Conservation (phyloP, 257 asterid species). For the Nicotiana noctiflora region DNA sequence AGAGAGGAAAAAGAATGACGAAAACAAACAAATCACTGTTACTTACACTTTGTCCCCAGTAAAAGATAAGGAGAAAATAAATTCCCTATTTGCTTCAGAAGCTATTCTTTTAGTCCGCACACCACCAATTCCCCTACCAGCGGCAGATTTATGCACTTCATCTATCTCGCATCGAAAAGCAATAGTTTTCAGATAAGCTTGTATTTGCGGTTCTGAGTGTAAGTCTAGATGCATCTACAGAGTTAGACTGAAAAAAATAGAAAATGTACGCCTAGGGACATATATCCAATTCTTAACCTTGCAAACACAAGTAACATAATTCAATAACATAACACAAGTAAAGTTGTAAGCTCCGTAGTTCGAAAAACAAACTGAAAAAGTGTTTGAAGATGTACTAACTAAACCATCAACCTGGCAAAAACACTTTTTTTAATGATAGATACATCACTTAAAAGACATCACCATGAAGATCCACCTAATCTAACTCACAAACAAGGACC, state of each 20-base stretch:
- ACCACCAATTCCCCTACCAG: slow-evolving; percentile 85
- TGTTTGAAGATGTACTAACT: neutral
- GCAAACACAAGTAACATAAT: neutral
- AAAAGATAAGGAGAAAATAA: slow-evolving; percentile 81
- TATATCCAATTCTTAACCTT: neutral
- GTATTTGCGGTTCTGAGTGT: no score
- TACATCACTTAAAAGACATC: neutral
- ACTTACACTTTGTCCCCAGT: slow-evolving; percentile 83
- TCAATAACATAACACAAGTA: neutral
- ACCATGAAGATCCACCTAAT: neutral
- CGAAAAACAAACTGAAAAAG: neutral
- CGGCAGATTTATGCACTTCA: slow-evolving; percentile 89
- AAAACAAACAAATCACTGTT: neutral
- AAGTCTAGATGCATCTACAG: no score
- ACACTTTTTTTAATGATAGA: neutral
- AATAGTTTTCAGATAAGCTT: no score
- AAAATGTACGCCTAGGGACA: no score
- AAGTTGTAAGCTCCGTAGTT: neutral
- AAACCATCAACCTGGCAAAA: neutral
- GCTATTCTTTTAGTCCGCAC: slow-evolving; percentile 90
- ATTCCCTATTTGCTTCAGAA: slow-evolving; percentile 93
- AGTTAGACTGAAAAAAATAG: no score
- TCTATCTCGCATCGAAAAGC: neutral
- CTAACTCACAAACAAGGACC: neutral
- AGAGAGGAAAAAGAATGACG: slow-evolving; percentile 6